Evolutionary conservation across 192 early-diverging fungal genomes (phyloP).

Genomic region (Phlyctochytrium planicorne): DNA sequence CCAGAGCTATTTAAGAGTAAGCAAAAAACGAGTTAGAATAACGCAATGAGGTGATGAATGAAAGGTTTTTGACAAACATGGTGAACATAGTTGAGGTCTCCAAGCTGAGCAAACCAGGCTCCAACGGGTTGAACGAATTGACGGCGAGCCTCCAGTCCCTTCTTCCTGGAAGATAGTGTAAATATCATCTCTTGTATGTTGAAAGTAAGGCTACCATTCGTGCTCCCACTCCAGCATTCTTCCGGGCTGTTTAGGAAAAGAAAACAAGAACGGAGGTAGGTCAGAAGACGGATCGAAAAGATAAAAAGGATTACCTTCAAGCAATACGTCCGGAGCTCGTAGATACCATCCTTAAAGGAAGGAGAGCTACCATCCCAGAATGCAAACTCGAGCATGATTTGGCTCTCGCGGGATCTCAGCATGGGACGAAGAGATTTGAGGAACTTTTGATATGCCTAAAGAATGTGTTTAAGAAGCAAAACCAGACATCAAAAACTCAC

Average conservation of each 20-base stretch:
- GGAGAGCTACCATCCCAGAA: constrained; percentile 78
- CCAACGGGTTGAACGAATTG: constrained; percentile 91
- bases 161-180: constrained; percentile 47
- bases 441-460: constrained; percentile 62
- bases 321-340: constrained; percentile 87
- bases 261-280: too few relatives aligned
- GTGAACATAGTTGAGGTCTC: constrained; percentile 83
- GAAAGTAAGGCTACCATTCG: constrained; percentile 58
- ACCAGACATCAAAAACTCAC: constrained; percentile 37
- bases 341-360: constrained; percentile 74
- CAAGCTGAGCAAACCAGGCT: constrained; percentile 94
- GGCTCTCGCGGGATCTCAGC: constrained; percentile 70
- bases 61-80: constrained; percentile 44
- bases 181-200: neutral
- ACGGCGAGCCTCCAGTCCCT: constrained; percentile 82
- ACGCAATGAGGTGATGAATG: constrained; percentile 1
- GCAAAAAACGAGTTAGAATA: constrained; percentile 4
- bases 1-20: constrained; percentile 59
- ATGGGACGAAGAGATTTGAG: constrained; percentile 67
- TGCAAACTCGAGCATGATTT: constrained; percentile 89
- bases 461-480: neutral
- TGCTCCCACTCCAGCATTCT: constrained; percentile 90
- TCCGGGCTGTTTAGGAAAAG: constrained; percentile 63
- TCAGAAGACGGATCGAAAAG: too few relatives aligned
- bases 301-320: constrained; percentile 72